These are phyloP conservation scores for Hypericum perforatum DNA, from an alignment of 345 rosid species.

Conservation along the genomic window DNA sequence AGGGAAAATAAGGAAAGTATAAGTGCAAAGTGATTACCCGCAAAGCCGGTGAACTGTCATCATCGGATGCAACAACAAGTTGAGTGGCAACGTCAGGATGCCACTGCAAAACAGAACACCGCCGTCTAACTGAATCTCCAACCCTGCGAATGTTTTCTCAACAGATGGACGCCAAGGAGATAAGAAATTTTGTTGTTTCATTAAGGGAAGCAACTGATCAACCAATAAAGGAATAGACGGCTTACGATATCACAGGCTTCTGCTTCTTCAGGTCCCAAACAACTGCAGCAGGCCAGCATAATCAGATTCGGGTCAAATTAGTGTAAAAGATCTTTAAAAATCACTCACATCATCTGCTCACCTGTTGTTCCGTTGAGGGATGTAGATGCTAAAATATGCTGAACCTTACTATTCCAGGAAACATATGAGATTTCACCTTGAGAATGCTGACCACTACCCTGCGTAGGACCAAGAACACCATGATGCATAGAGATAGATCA, in stretches of 20 bases:
- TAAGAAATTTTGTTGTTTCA: background rate
- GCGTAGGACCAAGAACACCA: constrained; percentile 12
- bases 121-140: constrained; percentile 79
- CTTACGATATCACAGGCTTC: constrained; percentile 85
- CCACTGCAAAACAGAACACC: constrained; percentile 99
- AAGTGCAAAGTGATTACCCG: constrained; percentile 41
- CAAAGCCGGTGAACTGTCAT: constrained; percentile 69
- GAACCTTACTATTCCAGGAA: constrained; percentile 95
- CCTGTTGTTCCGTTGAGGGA: constrained; percentile 93
- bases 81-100: constrained; percentile 97
- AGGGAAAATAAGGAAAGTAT: background rate
- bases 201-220: background rate
- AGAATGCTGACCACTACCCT: constrained; percentile 86
- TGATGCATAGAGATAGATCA: too few species aligned
- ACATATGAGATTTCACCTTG: constrained; percentile 96
- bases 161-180: background rate
- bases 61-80: constrained; percentile 96
- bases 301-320: constrained; percentile 7
- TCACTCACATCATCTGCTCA: constrained; percentile 27
- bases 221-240: constrained; percentile 11
- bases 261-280: constrained; percentile 98
- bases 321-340: background rate
- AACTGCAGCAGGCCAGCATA: constrained; percentile 33
- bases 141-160: constrained; percentile 40
- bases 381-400: constrained; percentile 87